These are phyloP conservation scores for Hyaloscypha bicolor DNA, from an alignment of 495 filamentous ascomycete species.

Conservation along the genomic window DNA sequence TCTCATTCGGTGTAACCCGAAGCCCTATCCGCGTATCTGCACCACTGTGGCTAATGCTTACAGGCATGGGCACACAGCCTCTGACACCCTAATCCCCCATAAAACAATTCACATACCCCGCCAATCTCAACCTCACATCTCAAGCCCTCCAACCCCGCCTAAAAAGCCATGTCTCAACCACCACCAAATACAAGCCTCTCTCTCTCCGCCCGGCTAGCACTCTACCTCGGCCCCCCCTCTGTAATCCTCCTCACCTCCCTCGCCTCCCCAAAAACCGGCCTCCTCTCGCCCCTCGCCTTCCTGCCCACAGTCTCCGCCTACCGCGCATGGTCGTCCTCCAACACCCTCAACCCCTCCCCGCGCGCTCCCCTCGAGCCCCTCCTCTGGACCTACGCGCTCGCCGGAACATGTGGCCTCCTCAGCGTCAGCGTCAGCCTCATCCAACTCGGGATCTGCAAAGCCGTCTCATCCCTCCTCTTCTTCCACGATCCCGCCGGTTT, in stretches of 20 bases:
- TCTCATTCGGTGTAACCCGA: not conserved
- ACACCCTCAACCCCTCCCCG: not conserved
- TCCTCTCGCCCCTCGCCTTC: constrained; percentile 22
- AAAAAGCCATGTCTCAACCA: constrained; percentile 13
- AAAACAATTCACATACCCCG: not conserved
- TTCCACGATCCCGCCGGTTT: not conserved
- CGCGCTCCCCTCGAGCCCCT: constrained; percentile 17
- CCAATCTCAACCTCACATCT: not conserved
- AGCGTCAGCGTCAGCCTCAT: constrained; percentile 16
- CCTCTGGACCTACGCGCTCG: constrained; percentile 24
- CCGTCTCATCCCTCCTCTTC: constrained; percentile 16
- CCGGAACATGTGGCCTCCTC: constrained; percentile 24
- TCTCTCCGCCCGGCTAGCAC: constrained; percentile 13
- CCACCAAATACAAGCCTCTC: constrained; percentile 22
- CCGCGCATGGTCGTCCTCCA: constrained; percentile 8
- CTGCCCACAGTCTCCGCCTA: constrained; percentile 13
- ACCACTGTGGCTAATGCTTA: not conserved
- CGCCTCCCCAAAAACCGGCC: constrained; percentile 16
- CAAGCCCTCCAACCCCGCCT: not conserved
- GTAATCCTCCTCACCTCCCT: constrained; percentile 14
- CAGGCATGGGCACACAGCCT: not conserved
- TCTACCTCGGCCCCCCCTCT: constrained; percentile 20
- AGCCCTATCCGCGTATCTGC: not conserved
- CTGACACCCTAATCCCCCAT: not conserved
- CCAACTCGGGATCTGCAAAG: constrained; percentile 19